Conservation (phyloP, 192 early-diverging fungal genomes). For the Gryganskiella cystojenkinii region DNA sequence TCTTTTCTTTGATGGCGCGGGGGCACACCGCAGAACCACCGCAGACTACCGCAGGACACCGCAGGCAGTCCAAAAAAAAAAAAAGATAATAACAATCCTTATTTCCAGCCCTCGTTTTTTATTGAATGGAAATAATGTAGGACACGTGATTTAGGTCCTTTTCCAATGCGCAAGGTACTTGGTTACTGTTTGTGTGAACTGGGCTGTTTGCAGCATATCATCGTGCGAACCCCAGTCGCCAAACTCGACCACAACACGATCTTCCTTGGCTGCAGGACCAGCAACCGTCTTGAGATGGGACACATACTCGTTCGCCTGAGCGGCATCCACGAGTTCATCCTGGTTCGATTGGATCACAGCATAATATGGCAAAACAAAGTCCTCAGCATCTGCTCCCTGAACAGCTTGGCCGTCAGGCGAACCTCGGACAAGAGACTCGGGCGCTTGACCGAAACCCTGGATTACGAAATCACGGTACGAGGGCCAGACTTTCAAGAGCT, state of each 20-base stretch:
- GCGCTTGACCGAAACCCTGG: constrained; percentile 71
- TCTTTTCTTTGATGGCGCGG: background rate
- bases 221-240: constrained; percentile 50
- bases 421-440: constrained; percentile 45
- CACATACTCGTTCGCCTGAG: constrained; percentile 62
- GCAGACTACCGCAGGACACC: no score
- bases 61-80: no score
- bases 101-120: no score
- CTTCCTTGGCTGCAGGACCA: background rate
- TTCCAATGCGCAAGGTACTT: constrained; percentile 17
- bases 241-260: constrained; percentile 30
- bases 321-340: constrained; percentile 76
- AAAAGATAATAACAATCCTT: no score
- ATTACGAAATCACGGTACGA: constrained; percentile 78
- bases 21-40: no score
- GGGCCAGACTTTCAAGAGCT: constrained; percentile 70
- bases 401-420: constrained; percentile 58
- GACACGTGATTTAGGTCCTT: background rate
- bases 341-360: constrained; percentile 73
- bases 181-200: constrained; percentile 31
- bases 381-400: background rate
- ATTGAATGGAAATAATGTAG: background rate
- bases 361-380: constrained; percentile 52
- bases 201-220: constrained; percentile 43
- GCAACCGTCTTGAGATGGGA: constrained; percentile 42